These are phyloP conservation scores for Colletotrichum gloeosporioides DNA, from an alignment of 2,329 filamentous ascomycete species.

Conservation along the genomic window DNA sequence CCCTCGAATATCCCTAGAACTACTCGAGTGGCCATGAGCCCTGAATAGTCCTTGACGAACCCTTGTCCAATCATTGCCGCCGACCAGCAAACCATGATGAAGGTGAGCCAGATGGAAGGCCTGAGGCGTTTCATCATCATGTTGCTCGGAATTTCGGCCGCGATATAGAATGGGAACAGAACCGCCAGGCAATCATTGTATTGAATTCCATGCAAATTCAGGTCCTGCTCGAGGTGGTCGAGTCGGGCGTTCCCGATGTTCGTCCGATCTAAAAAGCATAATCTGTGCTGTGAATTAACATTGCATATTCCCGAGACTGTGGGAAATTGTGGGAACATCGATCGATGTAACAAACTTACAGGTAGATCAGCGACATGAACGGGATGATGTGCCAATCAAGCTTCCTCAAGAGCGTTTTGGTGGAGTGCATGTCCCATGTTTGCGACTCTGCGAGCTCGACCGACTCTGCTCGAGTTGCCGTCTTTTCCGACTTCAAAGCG, in stretches of 20 bases:
- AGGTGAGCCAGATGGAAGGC: slow-evolving; percentile 24
- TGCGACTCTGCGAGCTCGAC: slow-evolving; percentile 8
- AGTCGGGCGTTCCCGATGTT: slow-evolving; percentile 23
- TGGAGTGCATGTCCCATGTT: slow-evolving; percentile 24
- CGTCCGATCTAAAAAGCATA: slow-evolving; percentile 22
- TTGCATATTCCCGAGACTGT: slow-evolving; percentile 32
- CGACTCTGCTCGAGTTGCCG: neutral
- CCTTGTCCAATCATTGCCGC: slow-evolving; percentile 25
- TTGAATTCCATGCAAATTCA: slow-evolving; percentile 3
- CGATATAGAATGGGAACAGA: slow-evolving; percentile 26
- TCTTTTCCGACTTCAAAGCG: neutral
- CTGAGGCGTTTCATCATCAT: slow-evolving; percentile 25
- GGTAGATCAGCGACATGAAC: slow-evolving; percentile 58
- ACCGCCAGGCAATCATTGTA: slow-evolving; percentile 27
- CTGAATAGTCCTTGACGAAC: slow-evolving; percentile 26
- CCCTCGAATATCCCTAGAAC: slow-evolving; percentile 34
- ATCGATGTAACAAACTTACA: slow-evolving; percentile 33
- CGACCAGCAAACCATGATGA: slow-evolving; percentile 28
- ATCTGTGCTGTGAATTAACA: slow-evolving; percentile 37
- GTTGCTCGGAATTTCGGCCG: slow-evolving; percentile 29
- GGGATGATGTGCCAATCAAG: slow-evolving; percentile 58
- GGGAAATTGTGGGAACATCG: neutral
- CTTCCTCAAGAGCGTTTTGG: slow-evolving; percentile 52
- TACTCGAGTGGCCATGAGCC: slow-evolving; percentile 25
- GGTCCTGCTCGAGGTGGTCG: slow-evolving; percentile 20